Evolutionary conservation across 2,329 filamentous ascomycete genomes (phyloP), one percentile per base, ranked within the genome.

Genomic region (Didymella exigua): DNA sequence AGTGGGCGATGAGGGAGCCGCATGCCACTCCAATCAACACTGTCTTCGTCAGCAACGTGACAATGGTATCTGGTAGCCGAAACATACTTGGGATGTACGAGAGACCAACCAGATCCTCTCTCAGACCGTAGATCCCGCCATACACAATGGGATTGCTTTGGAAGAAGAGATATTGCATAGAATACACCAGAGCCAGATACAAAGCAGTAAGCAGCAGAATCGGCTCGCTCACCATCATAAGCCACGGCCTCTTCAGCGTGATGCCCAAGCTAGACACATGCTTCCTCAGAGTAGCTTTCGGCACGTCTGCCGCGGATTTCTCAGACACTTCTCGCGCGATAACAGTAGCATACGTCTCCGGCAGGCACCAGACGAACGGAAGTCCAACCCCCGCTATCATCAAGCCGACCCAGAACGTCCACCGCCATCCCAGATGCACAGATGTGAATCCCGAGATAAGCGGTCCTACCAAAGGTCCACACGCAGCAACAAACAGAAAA

Each of bases 161-260:
- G 67, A 91, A 91, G 63, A 85, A 89, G 74, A 91, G 88, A 77
- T 83, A 86, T 46, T 85, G 81, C 54, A 86, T 79, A 2, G 77
- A 82, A 69, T 90, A 91, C 9, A 68, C 70, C 24, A 78, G 67
- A 26, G 85, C 80, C 29, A 91, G 78, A 23, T 88, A 84, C 10
- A 90, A 79, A 73, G 90, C 91, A 2, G 82, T 83, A 30, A 84
- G 86, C 33, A 85, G 78, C 31, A 91, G 87, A 51, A 92, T 89
- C 47, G 86, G 85, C 68, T 92, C 89, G 34, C 80, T 85, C 23
- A 76, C 58, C 48, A 89, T 77, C 89, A 92, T 91, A 4, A 56
- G 44, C 56, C 55, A 59, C 10, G 49, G 33, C 16, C 33, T 38
- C 16, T 26, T 51, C 13, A 51, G 19, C 7, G 49, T 51, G 14